Conservation (phyloP, 2,329 filamentous ascomycete genomes). For the Zymoseptoria passerinii region DNA sequence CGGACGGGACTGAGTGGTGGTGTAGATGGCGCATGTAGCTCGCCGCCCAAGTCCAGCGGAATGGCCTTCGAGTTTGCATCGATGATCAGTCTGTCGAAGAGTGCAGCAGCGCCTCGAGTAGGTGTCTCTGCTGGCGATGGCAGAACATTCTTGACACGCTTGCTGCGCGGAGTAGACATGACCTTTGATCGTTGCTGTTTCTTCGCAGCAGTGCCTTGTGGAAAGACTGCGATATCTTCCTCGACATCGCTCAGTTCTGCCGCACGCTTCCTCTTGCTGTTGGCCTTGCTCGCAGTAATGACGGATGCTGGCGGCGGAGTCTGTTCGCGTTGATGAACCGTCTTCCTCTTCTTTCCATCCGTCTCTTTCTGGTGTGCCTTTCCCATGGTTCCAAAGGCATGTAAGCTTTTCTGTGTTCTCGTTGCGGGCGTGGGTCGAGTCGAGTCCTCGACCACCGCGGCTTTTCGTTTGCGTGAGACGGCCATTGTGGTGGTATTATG, state of each 20-base stretch:
- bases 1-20: constrained; percentile 26
- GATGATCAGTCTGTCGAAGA: constrained; percentile 30
- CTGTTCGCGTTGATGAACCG: constrained; percentile 8
- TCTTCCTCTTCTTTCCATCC: constrained; percentile 19
- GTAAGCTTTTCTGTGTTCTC: constrained; percentile 17
- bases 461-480: constrained; percentile 23
- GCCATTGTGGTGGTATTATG: constrained; percentile 41
- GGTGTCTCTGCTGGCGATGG: constrained; percentile 29
- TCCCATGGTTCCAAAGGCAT: constrained; percentile 16
- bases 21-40: constrained; percentile 23
- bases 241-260: constrained; percentile 18
- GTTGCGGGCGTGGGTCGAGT: constrained; percentile 12
- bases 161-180: constrained; percentile 24
- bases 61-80: constrained; percentile 15
- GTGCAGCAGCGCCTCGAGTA: constrained; percentile 25
- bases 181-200: constrained; percentile 3
- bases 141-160: constrained; percentile 26
- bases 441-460: constrained; percentile 14
- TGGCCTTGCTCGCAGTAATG: constrained; percentile 3
- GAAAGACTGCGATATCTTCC: constrained; percentile 13
- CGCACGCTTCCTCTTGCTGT: constrained; percentile 22
- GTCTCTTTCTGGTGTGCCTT: constrained; percentile 10
- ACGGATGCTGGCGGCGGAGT: constrained; percentile 11
- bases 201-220: background rate
- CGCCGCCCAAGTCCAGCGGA: constrained; percentile 12